Evolutionary conservation across 2,329 filamentous ascomycete genomes (phyloP).

Genomic region (Monilinia vaccinii-corymbosi): DNA sequence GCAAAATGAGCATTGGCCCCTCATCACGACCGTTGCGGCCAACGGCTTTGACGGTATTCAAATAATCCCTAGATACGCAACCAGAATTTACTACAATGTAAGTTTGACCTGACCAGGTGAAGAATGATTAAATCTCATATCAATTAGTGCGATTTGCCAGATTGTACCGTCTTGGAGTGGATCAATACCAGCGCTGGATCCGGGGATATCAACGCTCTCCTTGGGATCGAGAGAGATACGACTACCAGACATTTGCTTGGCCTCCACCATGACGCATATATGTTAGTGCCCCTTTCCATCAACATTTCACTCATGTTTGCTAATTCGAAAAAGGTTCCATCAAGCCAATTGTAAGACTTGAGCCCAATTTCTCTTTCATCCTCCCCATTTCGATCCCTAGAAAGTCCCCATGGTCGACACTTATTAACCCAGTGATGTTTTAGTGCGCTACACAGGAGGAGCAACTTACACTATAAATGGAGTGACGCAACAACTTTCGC

Average conservation of each 20-base stretch:
- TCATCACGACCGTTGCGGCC: conserved; percentile 39
- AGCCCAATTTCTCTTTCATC: background rate
- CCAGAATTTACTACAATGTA: conserved; percentile 53
- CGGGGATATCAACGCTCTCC: conserved; percentile 43
- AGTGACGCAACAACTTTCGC: conserved; percentile 3
- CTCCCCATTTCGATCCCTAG: background rate
- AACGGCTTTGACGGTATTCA: conserved; percentile 48
- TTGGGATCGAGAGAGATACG: conserved; percentile 40
- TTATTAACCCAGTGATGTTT: background rate
- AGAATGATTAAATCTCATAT: background rate
- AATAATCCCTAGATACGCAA: conserved; percentile 51
- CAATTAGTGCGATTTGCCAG: conserved; percentile 39
- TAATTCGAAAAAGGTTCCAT: conserved; percentile 35
- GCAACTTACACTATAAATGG: conserved; percentile 10
- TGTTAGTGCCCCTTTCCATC: conserved; percentile 7
- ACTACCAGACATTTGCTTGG: conserved; percentile 48
- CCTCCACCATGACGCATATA: conserved; percentile 31
- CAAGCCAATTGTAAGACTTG: conserved; percentile 30
- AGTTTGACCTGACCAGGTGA: background rate
- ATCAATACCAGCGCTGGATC: conserved; percentile 46
- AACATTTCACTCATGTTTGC: background rate
- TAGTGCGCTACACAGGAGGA: conserved; percentile 6
- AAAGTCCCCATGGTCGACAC: background rate
- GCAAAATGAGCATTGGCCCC: conserved; percentile 40
- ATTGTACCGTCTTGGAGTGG: conserved; percentile 50